phyloP scores from a whole-genome alignment of 257 asterid species.

The Nicotiana knightiana region DNA sequence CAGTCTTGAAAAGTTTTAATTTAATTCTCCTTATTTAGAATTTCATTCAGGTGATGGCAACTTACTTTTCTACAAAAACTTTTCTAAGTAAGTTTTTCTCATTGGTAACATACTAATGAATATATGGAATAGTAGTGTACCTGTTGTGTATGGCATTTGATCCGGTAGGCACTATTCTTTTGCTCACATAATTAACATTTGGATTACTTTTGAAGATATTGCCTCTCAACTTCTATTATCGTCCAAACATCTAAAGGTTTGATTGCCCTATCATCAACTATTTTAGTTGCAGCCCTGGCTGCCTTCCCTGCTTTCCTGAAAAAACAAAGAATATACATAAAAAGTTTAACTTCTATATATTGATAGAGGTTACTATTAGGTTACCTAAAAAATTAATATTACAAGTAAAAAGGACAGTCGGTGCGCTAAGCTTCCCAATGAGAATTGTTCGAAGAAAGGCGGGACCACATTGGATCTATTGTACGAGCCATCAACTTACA shows the following conservation, averaged over 20 bases:
- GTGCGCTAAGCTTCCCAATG: too few relatives aligned
- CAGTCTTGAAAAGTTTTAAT: not conserved
- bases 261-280: conserved; percentile 17
- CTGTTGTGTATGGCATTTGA: conserved; percentile 60
- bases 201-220: conserved; percentile 17
- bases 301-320: not conserved
- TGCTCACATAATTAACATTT: conserved; percentile 45
- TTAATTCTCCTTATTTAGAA: not conserved
- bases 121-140: not conserved
- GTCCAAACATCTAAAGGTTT: conserved; percentile 18
- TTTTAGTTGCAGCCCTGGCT: conserved; percentile 8
- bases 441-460: too few relatives aligned
- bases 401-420: too few relatives aligned
- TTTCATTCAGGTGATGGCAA: too few relatives aligned
- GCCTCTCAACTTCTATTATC: conserved; percentile 20
- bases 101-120: not conserved
- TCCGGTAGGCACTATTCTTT: conserved; percentile 76
- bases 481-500: too few relatives aligned
- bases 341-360: not conserved
- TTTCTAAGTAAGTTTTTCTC: not conserved
- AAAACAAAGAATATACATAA: not conserved
- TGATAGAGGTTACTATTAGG: not conserved
- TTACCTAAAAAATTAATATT: not conserved
- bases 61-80: too few relatives aligned
- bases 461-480: too few relatives aligned